Evolutionary conservation across 2,329 filamentous ascomycete species (phyloP).

Genomic region (Tolypocladium cylindrosporum): DNA sequence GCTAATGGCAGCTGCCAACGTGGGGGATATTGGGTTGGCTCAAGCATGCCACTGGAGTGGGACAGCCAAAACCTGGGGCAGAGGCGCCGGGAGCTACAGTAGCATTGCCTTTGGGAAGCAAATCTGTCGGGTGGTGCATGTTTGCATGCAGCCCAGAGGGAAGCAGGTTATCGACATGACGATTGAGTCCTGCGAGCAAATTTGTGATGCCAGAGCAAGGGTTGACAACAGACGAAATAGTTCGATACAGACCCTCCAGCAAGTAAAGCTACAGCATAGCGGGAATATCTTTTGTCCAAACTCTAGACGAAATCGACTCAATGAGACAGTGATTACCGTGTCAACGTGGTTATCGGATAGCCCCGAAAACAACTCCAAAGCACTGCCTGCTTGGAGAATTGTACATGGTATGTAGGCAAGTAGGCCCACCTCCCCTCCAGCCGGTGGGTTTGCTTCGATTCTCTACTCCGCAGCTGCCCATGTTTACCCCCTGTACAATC

Average conservation of each 20-base stretch:
- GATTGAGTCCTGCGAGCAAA: too few species aligned
- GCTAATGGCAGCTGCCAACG: not conserved
- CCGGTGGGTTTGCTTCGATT: not conserved
- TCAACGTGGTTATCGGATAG: not conserved
- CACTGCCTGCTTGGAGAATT: too few species aligned
- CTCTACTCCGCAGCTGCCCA: not conserved
- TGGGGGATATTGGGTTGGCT: not conserved
- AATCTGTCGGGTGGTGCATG: not conserved
- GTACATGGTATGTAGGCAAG: too few species aligned
- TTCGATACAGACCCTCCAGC: not conserved
- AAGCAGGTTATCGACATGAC: too few species aligned
- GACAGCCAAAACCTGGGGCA: not conserved
- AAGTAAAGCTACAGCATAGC: not conserved
- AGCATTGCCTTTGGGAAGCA: not conserved
- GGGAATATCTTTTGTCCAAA: not conserved
- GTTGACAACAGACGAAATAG: not conserved
- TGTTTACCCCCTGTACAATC: not conserved
- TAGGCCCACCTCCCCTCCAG: not conserved
- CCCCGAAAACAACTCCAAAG: too few species aligned
- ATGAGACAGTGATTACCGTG: not conserved
- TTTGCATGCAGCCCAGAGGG: not conserved
- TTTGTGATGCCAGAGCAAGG: not conserved
- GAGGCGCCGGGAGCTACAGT: not conserved
- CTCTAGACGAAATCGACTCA: not conserved
- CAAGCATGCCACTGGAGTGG: not conserved